These are phyloP conservation scores for Zygotorulaspora mrakii DNA, from an alignment of 1,139 yeast species.

Conservation along the genomic window DNA sequence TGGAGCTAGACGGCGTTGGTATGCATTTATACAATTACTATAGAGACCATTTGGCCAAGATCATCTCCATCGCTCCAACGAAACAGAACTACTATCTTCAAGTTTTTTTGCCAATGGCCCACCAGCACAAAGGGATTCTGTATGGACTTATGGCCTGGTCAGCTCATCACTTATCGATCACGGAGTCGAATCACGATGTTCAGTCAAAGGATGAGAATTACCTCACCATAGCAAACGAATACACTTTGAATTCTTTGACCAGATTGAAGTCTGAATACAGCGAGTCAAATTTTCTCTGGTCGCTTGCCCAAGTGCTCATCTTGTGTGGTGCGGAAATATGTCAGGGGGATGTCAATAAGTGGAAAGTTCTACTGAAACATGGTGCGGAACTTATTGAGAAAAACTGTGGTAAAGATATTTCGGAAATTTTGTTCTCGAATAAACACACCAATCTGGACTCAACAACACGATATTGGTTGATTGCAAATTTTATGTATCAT, in stretches of 20 bases:
- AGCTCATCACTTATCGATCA: constrained; percentile 39
- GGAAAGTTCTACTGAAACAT: constrained; percentile 60
- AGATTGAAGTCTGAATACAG: constrained; percentile 13
- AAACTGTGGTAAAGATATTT: constrained; percentile 51
- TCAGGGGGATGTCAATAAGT: constrained; percentile 67
- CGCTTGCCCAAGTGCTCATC: constrained; percentile 59
- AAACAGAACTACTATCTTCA: constrained; percentile 65
- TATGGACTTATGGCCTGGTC: constrained; percentile 77
- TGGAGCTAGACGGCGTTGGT: constrained; percentile 44
- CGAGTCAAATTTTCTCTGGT: constrained; percentile 15
- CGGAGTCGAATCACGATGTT: constrained; percentile 32
- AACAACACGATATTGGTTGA: constrained; percentile 54
- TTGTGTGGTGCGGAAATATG: constrained; percentile 72
- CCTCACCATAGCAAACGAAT: constrained; percentile 33
- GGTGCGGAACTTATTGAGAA: constrained; percentile 55
- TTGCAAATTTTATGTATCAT: constrained; percentile 79
- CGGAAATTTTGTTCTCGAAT: constrained; percentile 38
- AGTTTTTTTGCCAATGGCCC: constrained; percentile 77
- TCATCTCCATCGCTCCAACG: constrained; percentile 62
- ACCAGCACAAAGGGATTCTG: constrained; percentile 61
- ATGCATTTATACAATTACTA: constrained; percentile 61
- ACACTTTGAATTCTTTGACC: constrained; percentile 21
- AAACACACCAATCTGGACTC: constrained; percentile 43
- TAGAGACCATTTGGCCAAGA: constrained; percentile 53
- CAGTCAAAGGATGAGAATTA: constrained; percentile 44